phyloP scores from a whole-genome alignment of 2,329 filamentous ascomycete species.

The Ceratocystis destructans region DNA sequence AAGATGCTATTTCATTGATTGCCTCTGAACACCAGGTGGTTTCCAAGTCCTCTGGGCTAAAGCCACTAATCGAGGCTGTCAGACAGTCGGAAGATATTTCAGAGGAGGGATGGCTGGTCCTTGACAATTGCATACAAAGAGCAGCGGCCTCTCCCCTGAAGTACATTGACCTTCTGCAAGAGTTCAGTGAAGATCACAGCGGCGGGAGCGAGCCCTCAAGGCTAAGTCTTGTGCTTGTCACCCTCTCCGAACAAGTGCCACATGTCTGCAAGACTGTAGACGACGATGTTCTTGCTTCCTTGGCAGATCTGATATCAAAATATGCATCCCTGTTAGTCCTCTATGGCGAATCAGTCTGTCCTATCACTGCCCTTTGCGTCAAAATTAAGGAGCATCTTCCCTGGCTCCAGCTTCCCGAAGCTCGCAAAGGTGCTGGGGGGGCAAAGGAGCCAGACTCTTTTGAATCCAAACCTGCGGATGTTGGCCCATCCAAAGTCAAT shows the following conservation, averaged over 20 bases:
- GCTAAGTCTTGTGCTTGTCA: slow-evolving; percentile 52
- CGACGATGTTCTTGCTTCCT: slow-evolving; percentile 30
- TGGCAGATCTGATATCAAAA: slow-evolving; percentile 45
- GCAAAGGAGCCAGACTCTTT: neutral
- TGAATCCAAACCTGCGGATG: slow-evolving; percentile 7
- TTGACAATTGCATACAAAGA: slow-evolving; percentile 71
- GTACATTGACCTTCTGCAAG: slow-evolving; percentile 59
- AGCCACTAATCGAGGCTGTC: slow-evolving; percentile 16
- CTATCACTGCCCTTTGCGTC: slow-evolving; percentile 25
- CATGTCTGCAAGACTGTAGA: slow-evolving; percentile 46
- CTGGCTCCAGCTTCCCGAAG: slow-evolving; percentile 9
- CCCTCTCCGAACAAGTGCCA: slow-evolving; percentile 63
- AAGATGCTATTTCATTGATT: slow-evolving; percentile 13
- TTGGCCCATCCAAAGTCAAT: neutral
- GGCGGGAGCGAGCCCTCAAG: slow-evolving; percentile 22
- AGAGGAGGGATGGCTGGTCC: slow-evolving; percentile 48
- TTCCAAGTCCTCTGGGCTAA: slow-evolving; percentile 14
- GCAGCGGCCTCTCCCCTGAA: slow-evolving; percentile 66
- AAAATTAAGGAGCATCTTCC: slow-evolving; percentile 26
- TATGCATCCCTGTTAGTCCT: slow-evolving; percentile 42
- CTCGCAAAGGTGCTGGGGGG: slow-evolving; percentile 1
- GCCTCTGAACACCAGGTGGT: slow-evolving; percentile 17
- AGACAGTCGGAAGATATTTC: slow-evolving; percentile 21
- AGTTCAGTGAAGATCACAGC: slow-evolving; percentile 26
- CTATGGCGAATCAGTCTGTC: slow-evolving; percentile 32